Evolutionary conservation across 2,329 filamentous ascomycete species (phyloP).

Genomic region (Alternaria ventricosa): DNA sequence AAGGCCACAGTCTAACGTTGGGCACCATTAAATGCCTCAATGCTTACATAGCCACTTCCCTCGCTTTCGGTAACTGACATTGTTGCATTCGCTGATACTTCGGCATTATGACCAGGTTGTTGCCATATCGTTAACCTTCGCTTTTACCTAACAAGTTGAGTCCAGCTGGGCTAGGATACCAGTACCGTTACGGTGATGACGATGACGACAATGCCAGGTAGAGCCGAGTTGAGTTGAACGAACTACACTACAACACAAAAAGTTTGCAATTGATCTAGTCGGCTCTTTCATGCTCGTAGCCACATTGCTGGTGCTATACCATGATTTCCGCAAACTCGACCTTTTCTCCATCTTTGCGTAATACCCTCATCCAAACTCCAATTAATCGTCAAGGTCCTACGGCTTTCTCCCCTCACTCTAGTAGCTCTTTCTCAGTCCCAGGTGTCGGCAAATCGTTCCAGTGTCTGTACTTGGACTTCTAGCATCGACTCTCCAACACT

Average conservation of each 20-base stretch:
- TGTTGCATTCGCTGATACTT: neutral
- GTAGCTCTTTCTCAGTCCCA: neutral
- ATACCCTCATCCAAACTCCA: neutral
- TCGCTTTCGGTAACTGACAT: neutral
- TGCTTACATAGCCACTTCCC: neutral
- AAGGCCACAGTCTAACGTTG: neutral
- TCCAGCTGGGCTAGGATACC: neutral
- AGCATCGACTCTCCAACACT: neutral
- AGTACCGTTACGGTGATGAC: neutral
- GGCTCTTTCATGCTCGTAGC: neutral
- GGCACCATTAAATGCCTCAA: neutral
- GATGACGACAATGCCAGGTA: neutral
- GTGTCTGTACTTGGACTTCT: neutral
- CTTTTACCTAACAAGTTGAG: neutral
- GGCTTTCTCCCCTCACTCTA: neutral
- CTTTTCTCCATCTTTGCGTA: neutral
- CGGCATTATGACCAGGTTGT: neutral
- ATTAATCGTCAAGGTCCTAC: neutral
- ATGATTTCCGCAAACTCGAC: neutral
- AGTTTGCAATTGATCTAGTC: neutral
- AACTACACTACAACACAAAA: neutral
- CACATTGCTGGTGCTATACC: neutral
- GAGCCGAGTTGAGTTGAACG: neutral
- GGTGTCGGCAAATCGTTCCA: neutral
- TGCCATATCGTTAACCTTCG: neutral